Evolutionary conservation across 768 basidiomycete species (phyloP).

Genomic region (Dacryopinax spathularia): DNA sequence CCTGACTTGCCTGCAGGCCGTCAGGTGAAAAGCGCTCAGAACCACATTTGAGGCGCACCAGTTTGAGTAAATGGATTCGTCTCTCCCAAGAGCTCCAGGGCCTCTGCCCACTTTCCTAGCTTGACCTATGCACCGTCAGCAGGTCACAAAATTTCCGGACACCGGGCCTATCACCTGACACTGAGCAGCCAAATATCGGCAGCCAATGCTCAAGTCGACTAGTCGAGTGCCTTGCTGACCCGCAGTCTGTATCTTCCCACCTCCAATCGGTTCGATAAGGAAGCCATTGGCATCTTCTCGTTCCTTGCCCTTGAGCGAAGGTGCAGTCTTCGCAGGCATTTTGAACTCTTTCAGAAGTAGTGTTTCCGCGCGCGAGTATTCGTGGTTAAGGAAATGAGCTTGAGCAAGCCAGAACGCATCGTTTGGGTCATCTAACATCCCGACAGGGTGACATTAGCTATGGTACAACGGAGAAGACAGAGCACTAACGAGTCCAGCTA

Average conservation of each 20-base stretch:
- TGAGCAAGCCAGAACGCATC: conserved; percentile 99
- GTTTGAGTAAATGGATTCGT: conserved; percentile 73
- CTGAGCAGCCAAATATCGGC: conserved; percentile 91
- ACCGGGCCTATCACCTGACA: conserved; percentile 50
- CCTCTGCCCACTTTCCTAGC: conserved; percentile 84
- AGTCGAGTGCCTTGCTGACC: conserved; percentile 51
- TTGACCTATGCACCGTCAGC: conserved; percentile 36
- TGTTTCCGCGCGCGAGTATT: conserved; percentile 86
- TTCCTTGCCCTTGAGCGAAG: conserved; percentile 11
- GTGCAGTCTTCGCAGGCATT: conserved; percentile 23
- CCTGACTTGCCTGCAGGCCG: conserved; percentile 42
- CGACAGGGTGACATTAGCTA: conserved; percentile 1
- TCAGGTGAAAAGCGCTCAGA: neutral
- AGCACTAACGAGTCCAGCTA: conserved; percentile 72
- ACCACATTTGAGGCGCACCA: conserved; percentile 31
- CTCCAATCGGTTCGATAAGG: conserved; percentile 2
- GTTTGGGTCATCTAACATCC: conserved; percentile 66
- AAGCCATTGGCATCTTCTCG: conserved; percentile 7
- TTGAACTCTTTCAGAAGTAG: conserved; percentile 80
- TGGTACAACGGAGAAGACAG: neutral
- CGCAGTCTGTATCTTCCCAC: neutral
- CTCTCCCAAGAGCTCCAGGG: conserved; percentile 84
- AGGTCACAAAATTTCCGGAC: neutral
- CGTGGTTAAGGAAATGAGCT: conserved; percentile 88
- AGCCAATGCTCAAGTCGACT: conserved; percentile 89